Evolutionary conservation across 306 rosid species (phyloP).

Genomic region (Rosa lucieae): DNA sequence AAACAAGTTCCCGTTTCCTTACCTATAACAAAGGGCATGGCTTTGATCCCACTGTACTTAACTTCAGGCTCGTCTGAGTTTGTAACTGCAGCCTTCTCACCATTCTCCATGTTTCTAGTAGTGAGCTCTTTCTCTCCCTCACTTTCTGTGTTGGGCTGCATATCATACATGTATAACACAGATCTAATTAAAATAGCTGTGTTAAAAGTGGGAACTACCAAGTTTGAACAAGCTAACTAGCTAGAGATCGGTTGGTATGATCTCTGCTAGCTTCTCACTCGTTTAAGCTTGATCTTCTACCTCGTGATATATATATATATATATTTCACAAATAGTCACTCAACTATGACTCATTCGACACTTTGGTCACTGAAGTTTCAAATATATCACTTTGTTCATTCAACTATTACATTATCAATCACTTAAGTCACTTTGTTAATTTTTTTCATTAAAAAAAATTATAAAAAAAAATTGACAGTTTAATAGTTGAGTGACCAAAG

Average conservation of each 20-base stretch:
- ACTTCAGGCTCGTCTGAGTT: conserved; percentile 30
- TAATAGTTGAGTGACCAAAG: too few relatives aligned
- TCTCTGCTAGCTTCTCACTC: not conserved
- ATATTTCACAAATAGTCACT: too few relatives aligned
- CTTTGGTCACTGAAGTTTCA: too few relatives aligned
- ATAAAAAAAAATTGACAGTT: too few relatives aligned
- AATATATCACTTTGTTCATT: too few relatives aligned
- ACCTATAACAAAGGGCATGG: conserved; percentile 92
- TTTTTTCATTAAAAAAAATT: too few relatives aligned
- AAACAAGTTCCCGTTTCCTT: not conserved
- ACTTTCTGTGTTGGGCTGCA: conserved; percentile 1
- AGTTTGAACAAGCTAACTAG: not conserved
- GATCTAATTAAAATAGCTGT: not conserved
- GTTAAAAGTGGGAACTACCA: not conserved
- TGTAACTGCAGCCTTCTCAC: conserved; percentile 22
- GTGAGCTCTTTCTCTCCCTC: conserved; percentile 2
- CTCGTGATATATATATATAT: not conserved
- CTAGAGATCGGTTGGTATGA: not conserved
- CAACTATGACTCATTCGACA: too few relatives aligned
- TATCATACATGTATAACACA: not conserved
- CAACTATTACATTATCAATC: too few relatives aligned
- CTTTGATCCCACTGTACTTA: conserved; percentile 70
- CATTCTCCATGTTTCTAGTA: conserved; percentile 20
- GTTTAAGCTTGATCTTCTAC: not conserved
- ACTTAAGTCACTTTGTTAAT: too few relatives aligned